These are phyloP conservation scores for Stentor roeselii DNA, from an alignment of 73 alveolate species.

Conservation along the genomic window DNA sequence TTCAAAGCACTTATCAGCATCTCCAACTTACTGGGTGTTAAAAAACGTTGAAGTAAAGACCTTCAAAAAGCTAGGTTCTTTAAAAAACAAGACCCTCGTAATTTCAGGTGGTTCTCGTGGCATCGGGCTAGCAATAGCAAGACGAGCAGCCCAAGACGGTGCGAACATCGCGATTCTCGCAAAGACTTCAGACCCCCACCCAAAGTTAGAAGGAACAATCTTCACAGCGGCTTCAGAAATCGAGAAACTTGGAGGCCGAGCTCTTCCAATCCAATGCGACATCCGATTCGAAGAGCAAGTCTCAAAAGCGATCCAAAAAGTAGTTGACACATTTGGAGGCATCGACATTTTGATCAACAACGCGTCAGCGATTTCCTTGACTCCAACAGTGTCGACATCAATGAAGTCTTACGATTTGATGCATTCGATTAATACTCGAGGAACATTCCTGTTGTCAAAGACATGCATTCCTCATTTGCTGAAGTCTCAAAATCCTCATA, in stretches of 20 bases:
- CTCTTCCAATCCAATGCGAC: constrained; percentile 77
- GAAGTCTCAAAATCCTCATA: constrained; percentile 76
- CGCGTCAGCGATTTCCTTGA: constrained; percentile 76
- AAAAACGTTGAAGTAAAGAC: not conserved
- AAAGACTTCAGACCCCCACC: constrained; percentile 80
- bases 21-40: not conserved
- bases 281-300: constrained; percentile 80
- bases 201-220: constrained; percentile 78
- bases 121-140: constrained; percentile 81
- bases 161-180: constrained; percentile 88
- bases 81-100: constrained; percentile 77
- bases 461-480: constrained; percentile 69
- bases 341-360: constrained; percentile 78
- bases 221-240: constrained; percentile 83
- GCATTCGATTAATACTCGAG: constrained; percentile 74
- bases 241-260: constrained; percentile 71
- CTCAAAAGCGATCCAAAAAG: constrained; percentile 64
- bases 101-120: constrained; percentile 92
- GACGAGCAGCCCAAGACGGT: constrained; percentile 82
- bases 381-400: constrained; percentile 52
- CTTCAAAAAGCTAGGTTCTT: constrained; percentile 42
- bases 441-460: constrained; percentile 71
- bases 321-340: constrained; percentile 79
- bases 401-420: constrained; percentile 70
- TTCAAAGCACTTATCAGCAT: not conserved